Percentiles rank a stretch among this genome's conserved stretches.
Evolutionary conservation across 208 protist genomes (phyloP).

Genomic region (Trypanosoma congolense): DNA sequence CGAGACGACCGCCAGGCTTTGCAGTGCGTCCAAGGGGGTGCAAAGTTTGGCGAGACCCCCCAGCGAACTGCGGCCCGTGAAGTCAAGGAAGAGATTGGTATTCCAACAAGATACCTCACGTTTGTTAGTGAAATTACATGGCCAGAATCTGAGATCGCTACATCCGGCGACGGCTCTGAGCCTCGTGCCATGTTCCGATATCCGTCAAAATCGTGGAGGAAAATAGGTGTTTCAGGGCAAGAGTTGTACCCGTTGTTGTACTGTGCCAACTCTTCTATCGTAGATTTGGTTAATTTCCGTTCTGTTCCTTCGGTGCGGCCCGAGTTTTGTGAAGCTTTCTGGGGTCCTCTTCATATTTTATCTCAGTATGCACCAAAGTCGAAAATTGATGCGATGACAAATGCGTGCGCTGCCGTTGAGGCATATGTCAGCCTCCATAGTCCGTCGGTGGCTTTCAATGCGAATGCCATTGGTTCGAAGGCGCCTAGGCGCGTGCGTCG

Average conservation of each 20-base stretch:
- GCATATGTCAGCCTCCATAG: too few species aligned
- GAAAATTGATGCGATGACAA: slow-evolving; percentile 27
- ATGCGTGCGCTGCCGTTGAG: slow-evolving; percentile 29
- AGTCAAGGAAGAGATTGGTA: slow-evolving; percentile 40
- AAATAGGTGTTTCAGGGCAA: slow-evolving; percentile 30
- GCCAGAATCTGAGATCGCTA: neutral
- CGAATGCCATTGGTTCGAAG: too few species aligned
- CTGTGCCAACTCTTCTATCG: slow-evolving; percentile 10
- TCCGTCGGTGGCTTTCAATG: too few species aligned
- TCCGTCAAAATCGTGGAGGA: slow-evolving; percentile 36
- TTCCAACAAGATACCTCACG: slow-evolving; percentile 13
- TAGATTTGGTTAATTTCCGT: slow-evolving; percentile 9
- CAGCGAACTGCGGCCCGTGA: slow-evolving; percentile 33
- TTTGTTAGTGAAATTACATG: slow-evolving; percentile 26
- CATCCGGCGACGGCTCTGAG: neutral
- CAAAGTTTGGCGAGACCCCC: slow-evolving; percentile 19
- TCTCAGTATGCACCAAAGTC: slow-evolving; percentile 19
- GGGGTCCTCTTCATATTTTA: slow-evolving; percentile 28
- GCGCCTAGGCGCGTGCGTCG: too few species aligned
- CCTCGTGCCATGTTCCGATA: slow-evolving; percentile 36
- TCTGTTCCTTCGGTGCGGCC: slow-evolving; percentile 3
- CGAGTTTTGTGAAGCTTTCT: slow-evolving; percentile 28
- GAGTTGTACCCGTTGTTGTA: slow-evolving; percentile 52
- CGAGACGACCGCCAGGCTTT: slow-evolving; percentile 25
- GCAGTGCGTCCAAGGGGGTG: slow-evolving; percentile 46